Conservation (phyloP, 208 protist genomes). For the Entamoeba nuttalli region DNA sequence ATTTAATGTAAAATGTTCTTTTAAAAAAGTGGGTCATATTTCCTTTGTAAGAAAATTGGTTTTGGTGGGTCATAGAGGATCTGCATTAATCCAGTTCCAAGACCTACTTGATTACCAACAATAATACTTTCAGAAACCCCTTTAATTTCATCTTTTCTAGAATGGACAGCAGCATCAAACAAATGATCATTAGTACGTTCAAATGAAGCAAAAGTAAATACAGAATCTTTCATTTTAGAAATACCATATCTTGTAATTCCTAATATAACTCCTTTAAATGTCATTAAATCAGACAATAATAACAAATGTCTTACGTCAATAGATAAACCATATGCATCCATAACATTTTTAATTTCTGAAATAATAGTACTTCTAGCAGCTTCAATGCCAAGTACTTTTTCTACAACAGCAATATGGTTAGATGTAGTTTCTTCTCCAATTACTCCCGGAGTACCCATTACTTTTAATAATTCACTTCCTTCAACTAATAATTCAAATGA, state of each 20-base stretch:
- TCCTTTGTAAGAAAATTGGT: neutral
- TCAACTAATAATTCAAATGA: conserved; percentile 66
- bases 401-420: conserved; percentile 90
- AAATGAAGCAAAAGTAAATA: conserved; percentile 96
- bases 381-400: conserved; percentile 27
- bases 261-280: conserved; percentile 72
- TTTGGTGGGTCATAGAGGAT: neutral
- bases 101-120: neutral
- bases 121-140: conserved; percentile 10
- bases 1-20: too few species aligned
- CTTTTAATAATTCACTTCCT: conserved; percentile 61
- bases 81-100: neutral
- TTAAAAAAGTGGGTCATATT: neutral
- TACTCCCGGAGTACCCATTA: conserved; percentile 81
- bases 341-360: conserved; percentile 48
- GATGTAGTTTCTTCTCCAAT: conserved; percentile 57
- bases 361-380: conserved; percentile 28
- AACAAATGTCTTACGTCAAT: conserved; percentile 91
- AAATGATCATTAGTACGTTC: conserved; percentile 96
- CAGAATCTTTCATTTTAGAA: conserved; percentile 89
- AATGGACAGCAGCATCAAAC: conserved; percentile 76
- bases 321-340: conserved; percentile 79
- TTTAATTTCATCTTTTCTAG: neutral
- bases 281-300: conserved; percentile 96
- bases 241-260: conserved; percentile 97